Base-by-base conservation (phyloP, 352 stramenopile genomes). In the Phytophthora boehmeriae region DNA sequence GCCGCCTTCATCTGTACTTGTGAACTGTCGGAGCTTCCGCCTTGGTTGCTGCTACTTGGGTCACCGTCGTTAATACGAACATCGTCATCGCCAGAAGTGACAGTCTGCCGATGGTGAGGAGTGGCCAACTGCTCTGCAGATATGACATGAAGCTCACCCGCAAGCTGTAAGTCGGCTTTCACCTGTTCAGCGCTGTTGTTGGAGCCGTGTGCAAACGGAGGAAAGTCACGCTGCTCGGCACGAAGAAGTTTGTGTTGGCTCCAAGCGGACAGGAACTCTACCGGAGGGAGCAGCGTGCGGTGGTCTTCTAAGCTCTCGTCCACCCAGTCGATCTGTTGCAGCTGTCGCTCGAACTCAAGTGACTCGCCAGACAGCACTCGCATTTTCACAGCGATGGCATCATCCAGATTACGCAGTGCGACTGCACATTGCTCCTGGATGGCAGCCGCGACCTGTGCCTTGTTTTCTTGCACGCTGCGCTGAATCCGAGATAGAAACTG, bases 271-370 rank as follows among this genome's bases (percentile, higher is more conserved):
- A 94, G 64, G 38, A 94, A 94, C 17, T 88, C 80, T 20, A 90
- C 66, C 0, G 80, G 64, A 13, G 75, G 66, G 0, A 76, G 56
- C 23, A 71, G 27, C 0, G 59, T 60, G n/a, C 86, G 83, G 10
- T 79, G 68, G n/a, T 76, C 68, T 0, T 84, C 71, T 0, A 94
- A 67, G 27, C 75, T 79, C 30, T 78, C 71, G 22, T 92, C 83
- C 17, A 84, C 59, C 86, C 86, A 94, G 14, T 86, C 81, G 35
- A 94, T 87, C 28, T 92, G 79, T 44, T 94, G 72, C 10, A 77
- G 30, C 47, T 93, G 82, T 0, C 83, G 80, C 35, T 81, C 50
- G 10, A 86, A 79, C 48, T 95, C 86, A 16, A 90, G 63, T 0
- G 52, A 49, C 62, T 93, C 86, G 19, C 83, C 78, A 17, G 75